Percentiles rank a stretch among this genome's conserved stretches.
Evolutionary conservation across 805 yeast genomes (phyloP).

Genomic region (Candida incommunis): DNA sequence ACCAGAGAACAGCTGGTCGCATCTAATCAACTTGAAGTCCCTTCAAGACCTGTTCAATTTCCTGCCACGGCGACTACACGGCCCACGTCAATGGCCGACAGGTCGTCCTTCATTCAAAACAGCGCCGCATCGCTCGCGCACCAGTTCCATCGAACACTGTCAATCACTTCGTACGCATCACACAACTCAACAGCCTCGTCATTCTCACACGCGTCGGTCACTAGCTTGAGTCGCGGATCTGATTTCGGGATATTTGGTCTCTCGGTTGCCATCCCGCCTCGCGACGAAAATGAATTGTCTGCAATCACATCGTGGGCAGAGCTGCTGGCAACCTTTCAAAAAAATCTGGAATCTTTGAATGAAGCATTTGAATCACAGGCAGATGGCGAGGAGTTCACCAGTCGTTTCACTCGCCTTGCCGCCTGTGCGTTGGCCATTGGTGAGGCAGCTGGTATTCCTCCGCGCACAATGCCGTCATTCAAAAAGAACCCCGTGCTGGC

Average conservation of each 20-base stretch:
- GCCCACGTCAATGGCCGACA: neutral
- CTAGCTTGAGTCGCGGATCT: slow-evolving; percentile 2
- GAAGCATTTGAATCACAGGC: slow-evolving; percentile 1
- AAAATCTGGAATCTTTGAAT: neutral
- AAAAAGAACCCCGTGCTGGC: slow-evolving; percentile 7
- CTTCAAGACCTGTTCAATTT: neutral
- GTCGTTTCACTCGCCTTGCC: neutral
- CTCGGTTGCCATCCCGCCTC: slow-evolving; percentile 1
- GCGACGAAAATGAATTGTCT: slow-evolving; percentile 3
- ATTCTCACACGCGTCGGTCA: neutral
- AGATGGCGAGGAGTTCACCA: neutral
- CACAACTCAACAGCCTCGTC: slow-evolving; percentile 1
- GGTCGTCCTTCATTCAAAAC: neutral
- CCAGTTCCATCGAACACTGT: neutral
- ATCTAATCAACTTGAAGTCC: neutral
- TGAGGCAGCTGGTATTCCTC: slow-evolving; percentile 12
- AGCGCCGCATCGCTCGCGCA: neutral
- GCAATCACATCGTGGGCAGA: slow-evolving; percentile 8
- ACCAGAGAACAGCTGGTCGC: neutral
- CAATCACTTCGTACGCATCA: neutral
- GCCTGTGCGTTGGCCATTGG: slow-evolving; percentile 4
- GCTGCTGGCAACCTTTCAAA: slow-evolving; percentile 5
- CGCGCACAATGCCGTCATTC: slow-evolving; percentile 11
- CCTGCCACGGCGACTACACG: slow-evolving; percentile 2
- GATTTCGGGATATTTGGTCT: slow-evolving; percentile 1